phyloP scores from a whole-genome alignment of 2,329 filamentous ascomycete genomes.

The Trichoderma endophyticum region DNA sequence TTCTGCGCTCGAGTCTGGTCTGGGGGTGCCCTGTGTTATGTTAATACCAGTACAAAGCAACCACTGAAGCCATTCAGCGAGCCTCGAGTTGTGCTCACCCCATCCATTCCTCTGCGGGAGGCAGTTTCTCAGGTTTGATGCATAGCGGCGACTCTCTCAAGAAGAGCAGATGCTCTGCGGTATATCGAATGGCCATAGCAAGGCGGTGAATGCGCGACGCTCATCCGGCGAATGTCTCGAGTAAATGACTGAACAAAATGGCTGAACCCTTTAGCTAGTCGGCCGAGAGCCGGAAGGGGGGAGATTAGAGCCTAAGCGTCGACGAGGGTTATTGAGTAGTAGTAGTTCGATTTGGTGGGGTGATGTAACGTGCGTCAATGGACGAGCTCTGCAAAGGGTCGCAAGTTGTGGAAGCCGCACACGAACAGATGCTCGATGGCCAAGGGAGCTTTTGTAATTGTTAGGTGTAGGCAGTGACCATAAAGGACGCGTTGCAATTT shows the following conservation, averaged over 20 bases:
- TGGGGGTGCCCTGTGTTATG: slow-evolving; percentile 39
- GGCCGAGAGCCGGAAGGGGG: slow-evolving; percentile 1
- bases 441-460: neutral
- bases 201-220: slow-evolving; percentile 34
- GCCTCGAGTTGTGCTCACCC: slow-evolving; percentile 70
- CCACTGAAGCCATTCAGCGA: neutral
- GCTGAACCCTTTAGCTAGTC: neutral
- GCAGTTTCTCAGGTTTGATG: slow-evolving; percentile 72
- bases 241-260: slow-evolving; percentile 4
- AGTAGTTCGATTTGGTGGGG: neutral
- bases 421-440: neutral
- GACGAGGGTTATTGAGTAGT: neutral
- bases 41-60: neutral
- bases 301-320: neutral
- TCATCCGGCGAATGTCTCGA: slow-evolving; percentile 33
- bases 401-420: neutral
- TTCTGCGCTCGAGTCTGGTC: slow-evolving; percentile 46
- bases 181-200: slow-evolving; percentile 64
- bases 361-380: neutral
- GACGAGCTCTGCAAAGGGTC: neutral
- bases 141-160: slow-evolving; percentile 81
- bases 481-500: slow-evolving; percentile 15
- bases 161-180: slow-evolving; percentile 69
- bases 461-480: neutral
- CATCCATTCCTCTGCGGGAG: slow-evolving; percentile 93